Evolutionary conservation across 2,329 filamentous ascomycete species (phyloP), one percentile per base, ranked within the genome.

Genomic region (Lachnellula suecica): DNA sequence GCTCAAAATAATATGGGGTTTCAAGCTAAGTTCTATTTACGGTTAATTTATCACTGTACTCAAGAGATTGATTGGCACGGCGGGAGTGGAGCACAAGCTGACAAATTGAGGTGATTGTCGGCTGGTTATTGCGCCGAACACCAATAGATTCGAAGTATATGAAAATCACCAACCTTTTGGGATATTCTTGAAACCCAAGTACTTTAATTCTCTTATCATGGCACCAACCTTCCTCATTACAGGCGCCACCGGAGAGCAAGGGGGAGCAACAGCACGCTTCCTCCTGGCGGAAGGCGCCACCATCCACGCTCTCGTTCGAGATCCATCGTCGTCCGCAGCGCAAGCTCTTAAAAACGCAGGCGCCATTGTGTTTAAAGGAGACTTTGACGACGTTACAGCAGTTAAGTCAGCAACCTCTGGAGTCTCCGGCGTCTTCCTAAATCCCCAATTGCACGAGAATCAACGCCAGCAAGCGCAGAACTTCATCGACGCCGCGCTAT

Each of bases 391-490:
- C 38, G 22, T 48, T 7, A 4, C 24, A 9, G 41, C 49, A 11
- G 47, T 60, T 25, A 27, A 24, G 4, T 23, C 17, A 19, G 57
- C 57, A 11, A 44, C 46, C 22, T 24, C 25, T 1, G 73, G 74
- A 0, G 59, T 74, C 2, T 56, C 69, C 4, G 57, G 49, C 17
- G 24, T 58, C 13, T 59, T 53, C 48, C 44, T 59, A 11, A 58
- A 54, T 37, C 43, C 49, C 2, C 22, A 27, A 10, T 44, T 48
- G 17, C 49, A 35, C 4, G 25, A 52, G 9, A 19, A 13, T 15
- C 31, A 55, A 51, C 19, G 44, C 2, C 48, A 42, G 13, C 54
- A 59, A n/a, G 53, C 53, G 4, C 25, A 47, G 44, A 49, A 48
- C 10, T 23, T 60, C 45, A 37, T 60, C 24, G 24, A 34, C 6